Evolutionary conservation across 2,329 filamentous ascomycete genomes (phyloP).

Genomic region (Pseudogymnoascus sp.): DNA sequence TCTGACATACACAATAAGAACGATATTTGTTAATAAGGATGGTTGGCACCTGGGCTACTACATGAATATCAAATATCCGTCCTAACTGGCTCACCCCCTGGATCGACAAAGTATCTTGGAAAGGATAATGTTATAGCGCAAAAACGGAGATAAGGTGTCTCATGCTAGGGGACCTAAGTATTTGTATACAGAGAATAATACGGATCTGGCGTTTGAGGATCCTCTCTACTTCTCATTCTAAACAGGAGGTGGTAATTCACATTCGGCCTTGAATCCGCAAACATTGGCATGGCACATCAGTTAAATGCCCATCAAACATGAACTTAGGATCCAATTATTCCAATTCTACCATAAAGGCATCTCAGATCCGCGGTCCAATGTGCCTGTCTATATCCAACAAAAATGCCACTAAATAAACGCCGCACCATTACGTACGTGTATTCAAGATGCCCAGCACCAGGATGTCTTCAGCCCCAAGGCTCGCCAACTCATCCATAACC

Average conservation of each 20-base stretch:
- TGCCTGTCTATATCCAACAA: neutral
- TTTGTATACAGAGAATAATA: neutral
- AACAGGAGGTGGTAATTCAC: neutral
- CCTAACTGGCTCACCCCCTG: too few relatives aligned
- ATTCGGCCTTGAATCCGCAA: neutral
- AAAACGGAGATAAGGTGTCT: neutral
- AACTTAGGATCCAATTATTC: neutral
- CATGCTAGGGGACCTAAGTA: neutral
- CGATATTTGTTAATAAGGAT: neutral
- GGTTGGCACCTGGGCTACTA: neutral
- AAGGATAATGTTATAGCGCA: neutral
- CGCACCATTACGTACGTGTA: conserved; percentile 18
- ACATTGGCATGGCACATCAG: neutral
- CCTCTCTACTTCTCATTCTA: neutral
- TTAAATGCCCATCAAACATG: neutral
- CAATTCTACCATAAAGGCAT: neutral
- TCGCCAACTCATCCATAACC: conserved; percentile 28
- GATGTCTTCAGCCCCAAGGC: conserved; percentile 27
- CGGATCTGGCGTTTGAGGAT: neutral
- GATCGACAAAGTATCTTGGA: neutral
- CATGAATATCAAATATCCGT: neutral
- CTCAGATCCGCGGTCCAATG: neutral
- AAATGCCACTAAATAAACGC: neutral
- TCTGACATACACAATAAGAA: neutral
- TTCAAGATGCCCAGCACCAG: conserved; percentile 28